Conservation (phyloP, 75 land plant species). For the Chamaecyparis obtusa region DNA sequence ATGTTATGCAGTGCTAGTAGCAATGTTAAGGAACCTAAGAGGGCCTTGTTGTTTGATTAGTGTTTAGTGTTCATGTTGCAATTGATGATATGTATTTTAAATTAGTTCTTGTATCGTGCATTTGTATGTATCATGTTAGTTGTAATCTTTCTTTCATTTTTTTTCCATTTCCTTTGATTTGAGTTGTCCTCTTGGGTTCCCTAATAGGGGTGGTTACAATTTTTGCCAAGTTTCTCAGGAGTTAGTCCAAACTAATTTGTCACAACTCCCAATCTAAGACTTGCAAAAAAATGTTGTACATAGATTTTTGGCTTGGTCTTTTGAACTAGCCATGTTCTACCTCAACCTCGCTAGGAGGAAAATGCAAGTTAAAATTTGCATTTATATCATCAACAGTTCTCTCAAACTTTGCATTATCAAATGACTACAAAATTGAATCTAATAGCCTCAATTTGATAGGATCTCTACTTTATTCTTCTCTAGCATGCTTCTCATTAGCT, state of each 20-base stretch:
- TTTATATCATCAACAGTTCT: constrained; percentile 88
- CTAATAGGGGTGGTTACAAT: too few species aligned
- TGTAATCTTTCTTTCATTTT: too few species aligned
- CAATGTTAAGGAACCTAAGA: too few species aligned
- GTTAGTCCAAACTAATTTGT: constrained; percentile 72
- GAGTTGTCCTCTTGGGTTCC: too few species aligned
- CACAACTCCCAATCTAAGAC: constrained; percentile 67
- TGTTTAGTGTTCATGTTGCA: too few species aligned
- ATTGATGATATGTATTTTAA: too few species aligned
- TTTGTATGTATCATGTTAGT: too few species aligned
- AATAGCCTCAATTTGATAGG: constrained; percentile 20
- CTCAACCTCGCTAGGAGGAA: constrained; percentile 84
- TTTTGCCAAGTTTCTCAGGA: constrained; percentile 73
- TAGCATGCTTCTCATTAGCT: constrained; percentile 70
- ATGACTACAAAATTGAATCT: constrained; percentile 51
- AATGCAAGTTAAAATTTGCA: constrained; percentile 82
- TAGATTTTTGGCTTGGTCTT: constrained; percentile 73
- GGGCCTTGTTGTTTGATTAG: too few species aligned
- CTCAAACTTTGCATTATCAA: constrained; percentile 67
- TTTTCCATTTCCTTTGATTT: too few species aligned
- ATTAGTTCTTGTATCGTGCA: too few species aligned
- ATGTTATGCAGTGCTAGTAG: too few species aligned
- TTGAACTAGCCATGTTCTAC: constrained; percentile 83
- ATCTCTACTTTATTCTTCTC: constrained; percentile 51
- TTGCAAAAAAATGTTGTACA: constrained; percentile 77